Conservation (phyloP, 352 stramenopile genomes). For the Phytophthora ramorum region DNA sequence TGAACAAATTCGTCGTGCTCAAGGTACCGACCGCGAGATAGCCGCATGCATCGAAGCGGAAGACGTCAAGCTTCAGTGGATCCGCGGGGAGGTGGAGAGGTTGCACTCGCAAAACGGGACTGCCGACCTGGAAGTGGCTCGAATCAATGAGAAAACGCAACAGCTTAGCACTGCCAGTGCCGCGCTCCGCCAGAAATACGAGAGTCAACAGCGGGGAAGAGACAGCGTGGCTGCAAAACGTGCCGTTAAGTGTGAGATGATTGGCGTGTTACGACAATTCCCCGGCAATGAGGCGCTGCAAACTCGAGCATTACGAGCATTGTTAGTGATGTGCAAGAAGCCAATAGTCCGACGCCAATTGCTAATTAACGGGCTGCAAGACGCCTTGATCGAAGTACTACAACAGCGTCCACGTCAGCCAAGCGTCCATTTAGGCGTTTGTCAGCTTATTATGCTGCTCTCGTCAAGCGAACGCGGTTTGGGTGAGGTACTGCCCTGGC, state of each 20-base stretch:
- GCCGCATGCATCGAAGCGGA: constrained; percentile 21
- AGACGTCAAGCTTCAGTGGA: constrained; percentile 26
- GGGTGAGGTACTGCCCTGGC: constrained; percentile 11
- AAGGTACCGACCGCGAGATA: constrained; percentile 24
- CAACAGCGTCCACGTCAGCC: constrained; percentile 22
- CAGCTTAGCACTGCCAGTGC: constrained; percentile 13
- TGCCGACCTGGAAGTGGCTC: constrained; percentile 28
- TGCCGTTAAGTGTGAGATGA: constrained; percentile 38
- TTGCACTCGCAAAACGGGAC: constrained; percentile 34
- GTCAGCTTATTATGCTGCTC: constrained; percentile 31
- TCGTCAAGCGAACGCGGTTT: constrained; percentile 8
- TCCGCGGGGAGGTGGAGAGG: constrained; percentile 28
- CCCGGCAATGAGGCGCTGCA: constrained; percentile 33
- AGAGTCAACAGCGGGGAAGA: constrained; percentile 20
- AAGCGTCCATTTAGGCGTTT: constrained; percentile 29
- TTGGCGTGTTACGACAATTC: constrained; percentile 36
- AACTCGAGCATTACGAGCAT: constrained; percentile 24
- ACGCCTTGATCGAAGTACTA: constrained; percentile 32
- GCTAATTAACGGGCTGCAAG: constrained; percentile 31
- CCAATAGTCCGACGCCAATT: constrained; percentile 28
- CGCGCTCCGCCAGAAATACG: constrained; percentile 10
- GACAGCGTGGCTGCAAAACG: constrained; percentile 16
- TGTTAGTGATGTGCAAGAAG: constrained; percentile 32
- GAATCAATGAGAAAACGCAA: constrained; percentile 20
- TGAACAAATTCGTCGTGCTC: constrained; percentile 31